These are phyloP conservation scores for Lenzites betulinus DNA, from an alignment of 768 basidiomycete genomes.

Conservation along the genomic window DNA sequence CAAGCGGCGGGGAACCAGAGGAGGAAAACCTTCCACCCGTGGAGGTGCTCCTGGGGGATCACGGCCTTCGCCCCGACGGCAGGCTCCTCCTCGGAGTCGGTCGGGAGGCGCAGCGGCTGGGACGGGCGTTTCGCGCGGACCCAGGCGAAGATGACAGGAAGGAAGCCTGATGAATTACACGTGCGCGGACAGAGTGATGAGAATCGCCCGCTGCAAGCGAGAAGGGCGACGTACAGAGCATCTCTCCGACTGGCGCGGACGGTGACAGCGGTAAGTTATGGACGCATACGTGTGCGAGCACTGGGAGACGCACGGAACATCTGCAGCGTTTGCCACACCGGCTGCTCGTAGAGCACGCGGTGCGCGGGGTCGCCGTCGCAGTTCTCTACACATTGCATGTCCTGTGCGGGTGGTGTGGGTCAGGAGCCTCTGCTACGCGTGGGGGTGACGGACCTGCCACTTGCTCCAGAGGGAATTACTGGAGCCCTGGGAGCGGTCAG, in stretches of 20 bases:
- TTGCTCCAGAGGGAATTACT: constrained; percentile 83
- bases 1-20: constrained; percentile 89
- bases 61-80: constrained; percentile 24
- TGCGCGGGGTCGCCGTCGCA: constrained; percentile 65
- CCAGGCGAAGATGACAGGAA: constrained; percentile 79
- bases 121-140: constrained; percentile 47
- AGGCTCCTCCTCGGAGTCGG: constrained; percentile 46
- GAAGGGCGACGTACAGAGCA: constrained; percentile 69
- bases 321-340: constrained; percentile 89
- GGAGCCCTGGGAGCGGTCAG: constrained; percentile 53
- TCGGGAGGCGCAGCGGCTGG: constrained; percentile 56
- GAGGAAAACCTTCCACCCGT: constrained; percentile 70
- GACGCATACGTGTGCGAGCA: constrained; percentile 8
- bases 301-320: constrained; percentile 72
- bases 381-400: constrained; percentile 99
- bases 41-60: constrained; percentile 42
- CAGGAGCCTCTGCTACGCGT: background rate
- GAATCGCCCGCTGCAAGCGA: constrained; percentile 18
- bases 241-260: constrained; percentile 78
- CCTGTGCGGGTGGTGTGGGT: constrained; percentile 42
- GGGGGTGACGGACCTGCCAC: constrained; percentile 60
- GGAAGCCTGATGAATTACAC: constrained; percentile 60
- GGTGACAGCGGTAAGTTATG: constrained; percentile 33
- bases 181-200: constrained; percentile 13
- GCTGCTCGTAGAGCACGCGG: constrained; percentile 87